Base-by-base conservation (phyloP, 1,284 basidiomycete genomes). In the Xerocomus nothofagi region DNA sequence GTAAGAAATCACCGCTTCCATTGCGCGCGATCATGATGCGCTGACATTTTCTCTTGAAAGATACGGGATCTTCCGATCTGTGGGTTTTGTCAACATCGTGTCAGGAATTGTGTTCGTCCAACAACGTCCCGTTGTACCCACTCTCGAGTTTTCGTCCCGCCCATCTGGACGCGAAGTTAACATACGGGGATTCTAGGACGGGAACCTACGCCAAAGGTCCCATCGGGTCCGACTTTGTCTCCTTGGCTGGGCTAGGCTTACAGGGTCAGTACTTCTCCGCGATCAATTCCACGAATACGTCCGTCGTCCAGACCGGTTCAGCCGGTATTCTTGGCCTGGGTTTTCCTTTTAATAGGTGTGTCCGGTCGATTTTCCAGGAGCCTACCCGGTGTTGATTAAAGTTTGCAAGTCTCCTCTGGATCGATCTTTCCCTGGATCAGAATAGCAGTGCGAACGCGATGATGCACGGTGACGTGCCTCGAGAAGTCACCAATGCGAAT, bases 291-390 rank as follows among this genome's bases (percentile, higher is more conserved):
- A 82, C 81, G 10, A 75, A 80, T 49, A 79, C 78, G 5, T 73
- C 67, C 15, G 66, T 82, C 4, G 51, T 69, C 27, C 64, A 73
- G 23, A 74, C 71, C 1, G 72, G 71, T 3, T 69, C 74, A 15
- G 69, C 71, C 20, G 80, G 81, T 2, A 80, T 82, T 33, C 72
- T 82, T 52, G 81, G 81, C 1, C 66, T 82, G n/a, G 81, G 81
- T 0, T 82, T 82, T 44, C 79, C 79, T 6, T 60, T 73, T n/a
- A 76, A 75, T 47, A 80, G 78, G 79, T 78, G 20, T 11, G 62
- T 55, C n/a, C 2, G 11, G 10, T 9, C 27, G 10, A n/a, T 41
- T 17, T 10, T 24, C 15, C 17, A 6, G 10, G 12, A 14, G 15
- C 9, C 26, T 20, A 10, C 14, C 20, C 8, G 6, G 9, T 47